Conservation (phyloP, 805 yeast species). For the Starmerella bombi region DNA sequence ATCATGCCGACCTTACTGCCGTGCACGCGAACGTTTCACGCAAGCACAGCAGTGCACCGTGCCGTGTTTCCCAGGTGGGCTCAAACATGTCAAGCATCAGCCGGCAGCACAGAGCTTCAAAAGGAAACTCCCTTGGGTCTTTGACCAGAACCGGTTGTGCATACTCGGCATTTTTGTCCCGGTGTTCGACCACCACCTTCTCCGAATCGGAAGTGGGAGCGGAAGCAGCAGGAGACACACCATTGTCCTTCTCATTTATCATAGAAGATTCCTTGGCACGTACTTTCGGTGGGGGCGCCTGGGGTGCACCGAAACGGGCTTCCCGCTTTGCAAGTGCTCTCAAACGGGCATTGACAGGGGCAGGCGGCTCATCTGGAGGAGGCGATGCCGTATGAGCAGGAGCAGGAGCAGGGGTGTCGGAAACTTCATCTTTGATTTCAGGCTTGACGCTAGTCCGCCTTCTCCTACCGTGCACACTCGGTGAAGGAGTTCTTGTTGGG, state of each 20-base stretch:
- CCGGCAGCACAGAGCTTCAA: conserved; percentile 82
- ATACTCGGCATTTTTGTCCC: conserved; percentile 38
- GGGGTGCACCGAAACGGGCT: conserved; percentile 44
- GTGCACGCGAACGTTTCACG: conserved; percentile 69
- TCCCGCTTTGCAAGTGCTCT: conserved; percentile 89
- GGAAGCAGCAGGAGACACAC: not conserved
- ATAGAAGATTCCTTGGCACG: conserved; percentile 9
- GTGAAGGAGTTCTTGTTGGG: not conserved
- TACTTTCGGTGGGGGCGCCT: conserved; percentile 24
- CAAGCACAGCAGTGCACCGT: conserved; percentile 87
- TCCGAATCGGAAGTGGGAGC: conserved; percentile 25
- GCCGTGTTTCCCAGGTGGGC: conserved; percentile 88
- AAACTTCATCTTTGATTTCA: conserved; percentile 12
- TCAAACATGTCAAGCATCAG: conserved; percentile 65
- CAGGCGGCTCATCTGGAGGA: conserved; percentile 6
- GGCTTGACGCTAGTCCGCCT: conserved; percentile 2
- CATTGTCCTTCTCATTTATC: not conserved
- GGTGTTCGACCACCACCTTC: conserved; percentile 73
- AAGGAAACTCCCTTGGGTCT: conserved; percentile 73
- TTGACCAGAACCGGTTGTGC: conserved; percentile 60
- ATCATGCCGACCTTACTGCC: conserved; percentile 82
- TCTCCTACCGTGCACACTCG: not conserved
- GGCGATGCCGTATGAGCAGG: conserved; percentile 10
- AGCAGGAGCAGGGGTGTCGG: conserved; percentile 1
- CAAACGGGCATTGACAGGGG: conserved; percentile 42